These are phyloP conservation scores for Piedraia hortae DNA, from an alignment of 2,329 filamentous ascomycete genomes.

Conservation along the genomic window DNA sequence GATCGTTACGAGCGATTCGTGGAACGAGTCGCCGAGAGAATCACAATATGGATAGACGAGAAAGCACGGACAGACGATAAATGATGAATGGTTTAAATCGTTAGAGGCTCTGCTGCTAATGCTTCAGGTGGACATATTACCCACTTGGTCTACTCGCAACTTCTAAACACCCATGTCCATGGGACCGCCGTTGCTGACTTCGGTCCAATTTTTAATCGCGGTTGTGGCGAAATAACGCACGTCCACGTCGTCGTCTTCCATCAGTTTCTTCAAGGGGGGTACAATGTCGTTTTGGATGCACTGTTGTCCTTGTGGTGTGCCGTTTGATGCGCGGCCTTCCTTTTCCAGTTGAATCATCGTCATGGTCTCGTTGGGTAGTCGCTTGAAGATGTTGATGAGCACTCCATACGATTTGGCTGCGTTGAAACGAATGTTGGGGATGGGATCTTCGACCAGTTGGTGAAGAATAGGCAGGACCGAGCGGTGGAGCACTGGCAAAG, in stretches of 20 bases:
- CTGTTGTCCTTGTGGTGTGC: constrained; percentile 10
- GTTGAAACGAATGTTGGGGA: constrained; percentile 98
- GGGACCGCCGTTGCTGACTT: too few species aligned
- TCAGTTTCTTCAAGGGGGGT: constrained; percentile 77
- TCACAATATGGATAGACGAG: constrained; percentile 11
- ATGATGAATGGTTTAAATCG: too few species aligned
- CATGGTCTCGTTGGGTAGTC: constrained; percentile 43
- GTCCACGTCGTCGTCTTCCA: constrained; percentile 93
- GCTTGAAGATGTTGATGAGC: constrained; percentile 71
- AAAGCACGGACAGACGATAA: too few species aligned
- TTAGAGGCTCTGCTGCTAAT: too few species aligned
- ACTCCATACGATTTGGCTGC: constrained; percentile 92
- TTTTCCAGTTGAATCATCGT: constrained; percentile 71
- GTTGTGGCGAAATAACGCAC: constrained; percentile 94
- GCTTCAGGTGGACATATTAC: too few species aligned
- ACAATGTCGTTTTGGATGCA: constrained; percentile 32
- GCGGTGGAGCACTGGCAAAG: constrained; percentile 71
- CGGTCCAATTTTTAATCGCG: constrained; percentile 31
- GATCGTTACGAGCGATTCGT: constrained; percentile 14
- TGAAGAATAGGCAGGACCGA: constrained; percentile 91
- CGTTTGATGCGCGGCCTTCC: constrained; percentile 22
- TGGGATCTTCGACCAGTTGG: constrained; percentile 76
- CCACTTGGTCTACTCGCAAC: too few species aligned
- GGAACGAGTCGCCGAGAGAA: constrained; percentile 12
- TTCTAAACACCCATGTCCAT: constrained; percentile 14